phyloP scores from a whole-genome alignment of 306 rosid species.

The Crotalaria pallida region DNA sequence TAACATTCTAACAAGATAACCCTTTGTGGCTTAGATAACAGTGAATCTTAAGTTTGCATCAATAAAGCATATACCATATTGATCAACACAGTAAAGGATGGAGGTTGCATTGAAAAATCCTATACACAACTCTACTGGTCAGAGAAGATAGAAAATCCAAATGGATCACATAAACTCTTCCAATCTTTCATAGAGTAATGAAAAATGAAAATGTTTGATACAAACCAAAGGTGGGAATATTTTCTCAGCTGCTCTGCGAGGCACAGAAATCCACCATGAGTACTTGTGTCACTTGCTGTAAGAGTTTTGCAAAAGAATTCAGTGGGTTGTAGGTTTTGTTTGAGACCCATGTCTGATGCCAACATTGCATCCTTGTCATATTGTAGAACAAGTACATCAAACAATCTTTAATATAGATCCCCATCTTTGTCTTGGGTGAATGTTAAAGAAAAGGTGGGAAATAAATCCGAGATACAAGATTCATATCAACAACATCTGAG shows the following conservation, averaged over 20 bases:
- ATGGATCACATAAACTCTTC: constrained; percentile 3
- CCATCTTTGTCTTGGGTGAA: not conserved
- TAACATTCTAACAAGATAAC: not conserved
- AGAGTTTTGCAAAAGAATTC: too few relatives aligned
- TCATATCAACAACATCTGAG: constrained; percentile 20
- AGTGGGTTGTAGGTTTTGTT: too few relatives aligned
- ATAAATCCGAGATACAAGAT: not conserved
- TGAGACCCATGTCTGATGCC: constrained; percentile 93
- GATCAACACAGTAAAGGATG: constrained; percentile 17
- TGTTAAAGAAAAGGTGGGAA: constrained; percentile 19
- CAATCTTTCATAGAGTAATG: not conserved
- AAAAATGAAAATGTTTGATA: constrained; percentile 5
- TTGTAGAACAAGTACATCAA: constrained; percentile 39
- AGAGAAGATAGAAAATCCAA: constrained; percentile 19
- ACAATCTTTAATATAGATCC: constrained; percentile 11
- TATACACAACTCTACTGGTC: constrained; percentile 29
- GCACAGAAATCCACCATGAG: too few relatives aligned
- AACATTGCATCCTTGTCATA: constrained; percentile 83
- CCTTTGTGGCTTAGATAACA: not conserved
- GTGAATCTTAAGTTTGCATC: not conserved
- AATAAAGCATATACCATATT: not conserved
- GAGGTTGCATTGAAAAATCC: constrained; percentile 97
- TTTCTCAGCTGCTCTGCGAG: too few relatives aligned
- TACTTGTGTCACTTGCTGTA: too few relatives aligned
- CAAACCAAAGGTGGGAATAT: constrained; percentile 78